Evolutionary conservation across 345 rosid genomes (phyloP).

Genomic region (Lenwebbia sp.): DNA sequence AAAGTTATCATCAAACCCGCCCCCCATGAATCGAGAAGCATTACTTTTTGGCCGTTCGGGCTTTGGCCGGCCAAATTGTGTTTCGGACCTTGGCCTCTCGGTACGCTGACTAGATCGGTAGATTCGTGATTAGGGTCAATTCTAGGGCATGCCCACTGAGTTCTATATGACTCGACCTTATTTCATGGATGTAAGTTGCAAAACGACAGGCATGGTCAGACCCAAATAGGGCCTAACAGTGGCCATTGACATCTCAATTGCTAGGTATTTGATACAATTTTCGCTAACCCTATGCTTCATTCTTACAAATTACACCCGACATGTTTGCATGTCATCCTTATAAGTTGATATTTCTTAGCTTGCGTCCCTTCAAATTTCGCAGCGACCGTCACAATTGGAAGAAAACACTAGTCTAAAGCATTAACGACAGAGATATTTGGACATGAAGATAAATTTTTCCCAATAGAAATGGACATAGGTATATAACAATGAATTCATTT

Average conservation of each 20-base stretch:
- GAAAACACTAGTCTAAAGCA: not conserved
- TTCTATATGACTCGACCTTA: not conserved
- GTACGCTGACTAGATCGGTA: fast-evolving
- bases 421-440: not conserved
- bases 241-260: not conserved
- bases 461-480: not conserved
- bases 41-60: not conserved
- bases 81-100: not conserved
- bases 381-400: fast-evolving
- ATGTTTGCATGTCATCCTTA: not conserved
- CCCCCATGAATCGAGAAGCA: not conserved
- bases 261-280: not conserved
- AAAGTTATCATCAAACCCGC: not conserved
- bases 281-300: not conserved
- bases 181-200: not conserved
- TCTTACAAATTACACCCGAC: not conserved
- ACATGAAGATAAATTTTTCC: not conserved
- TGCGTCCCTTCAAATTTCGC: not conserved
- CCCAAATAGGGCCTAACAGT: not conserved
- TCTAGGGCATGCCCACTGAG: not conserved
- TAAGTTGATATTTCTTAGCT: no score
- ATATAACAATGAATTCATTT: not conserved
- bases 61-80: not conserved
- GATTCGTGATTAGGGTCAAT: not conserved
- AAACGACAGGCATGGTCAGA: not conserved